phyloP scores from a whole-genome alignment of 352 stramenopile genomes.

The Pythium aristosporum region DNA sequence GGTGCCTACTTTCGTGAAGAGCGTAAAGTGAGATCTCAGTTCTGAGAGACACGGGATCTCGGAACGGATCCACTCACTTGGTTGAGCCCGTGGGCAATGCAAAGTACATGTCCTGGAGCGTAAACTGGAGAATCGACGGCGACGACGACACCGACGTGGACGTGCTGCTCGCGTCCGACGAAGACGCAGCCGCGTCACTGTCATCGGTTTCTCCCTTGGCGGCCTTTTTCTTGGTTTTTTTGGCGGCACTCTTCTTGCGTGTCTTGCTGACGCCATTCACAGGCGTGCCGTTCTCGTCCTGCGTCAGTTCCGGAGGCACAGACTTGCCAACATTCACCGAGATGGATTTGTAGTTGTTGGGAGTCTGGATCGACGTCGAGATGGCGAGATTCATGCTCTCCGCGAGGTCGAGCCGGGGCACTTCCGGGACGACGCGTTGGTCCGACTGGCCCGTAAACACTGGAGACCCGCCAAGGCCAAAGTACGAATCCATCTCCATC shows the following conservation, averaged over 20 bases:
- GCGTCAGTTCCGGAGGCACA: constrained; percentile 14
- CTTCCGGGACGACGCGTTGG: constrained; percentile 34
- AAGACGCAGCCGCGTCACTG: constrained; percentile 6
- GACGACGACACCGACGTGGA: constrained; percentile 30
- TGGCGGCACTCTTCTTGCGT: constrained; percentile 19
- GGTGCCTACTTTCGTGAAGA: constrained; percentile 4
- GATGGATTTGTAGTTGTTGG: constrained; percentile 11
- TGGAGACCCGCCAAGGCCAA: constrained; percentile 74
- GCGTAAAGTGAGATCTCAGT: no score
- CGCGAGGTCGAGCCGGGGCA: constrained; percentile 59
- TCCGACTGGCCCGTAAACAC: constrained; percentile 60
- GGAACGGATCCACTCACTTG: neutral
- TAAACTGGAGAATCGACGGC: constrained; percentile 62
- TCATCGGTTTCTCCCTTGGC: constrained; percentile 1
- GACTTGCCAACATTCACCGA: constrained; percentile 15
- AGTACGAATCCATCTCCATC: constrained; percentile 87
- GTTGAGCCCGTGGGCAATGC: constrained; percentile 37
- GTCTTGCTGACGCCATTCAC: constrained; percentile 12
- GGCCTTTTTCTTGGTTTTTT: constrained; percentile 10
- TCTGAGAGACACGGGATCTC: neutral
- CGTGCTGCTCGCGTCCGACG: constrained; percentile 19
- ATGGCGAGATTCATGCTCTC: constrained; percentile 83
- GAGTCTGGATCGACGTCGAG: constrained; percentile 55
- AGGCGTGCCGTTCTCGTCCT: constrained; percentile 14
- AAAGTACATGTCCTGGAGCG: constrained; percentile 84